Conservation (phyloP, 371 early-diverging fungal genomes). For the Actinomucor elegans region DNA sequence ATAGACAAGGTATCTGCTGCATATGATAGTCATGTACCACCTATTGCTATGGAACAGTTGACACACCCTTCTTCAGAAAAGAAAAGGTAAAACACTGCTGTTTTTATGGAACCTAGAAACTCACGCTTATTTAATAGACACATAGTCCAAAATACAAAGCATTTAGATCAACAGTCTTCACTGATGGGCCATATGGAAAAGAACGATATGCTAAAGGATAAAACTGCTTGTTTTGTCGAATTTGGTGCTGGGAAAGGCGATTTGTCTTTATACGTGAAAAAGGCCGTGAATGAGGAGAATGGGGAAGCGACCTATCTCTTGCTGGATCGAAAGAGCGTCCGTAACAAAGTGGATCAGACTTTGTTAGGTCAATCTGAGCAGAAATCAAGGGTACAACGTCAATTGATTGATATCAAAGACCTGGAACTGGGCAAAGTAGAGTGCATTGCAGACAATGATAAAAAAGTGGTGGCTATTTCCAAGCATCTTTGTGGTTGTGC, state of each 20-base stretch:
- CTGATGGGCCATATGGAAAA: conserved; percentile 76
- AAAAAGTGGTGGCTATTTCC: conserved; percentile 70
- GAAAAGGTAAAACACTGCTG: conserved; percentile 50
- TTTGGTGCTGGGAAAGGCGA: conserved; percentile 86
- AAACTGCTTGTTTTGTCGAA: conserved; percentile 67
- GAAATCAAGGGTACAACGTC: conserved; percentile 58
- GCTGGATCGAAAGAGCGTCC: conserved; percentile 78
- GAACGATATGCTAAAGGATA: conserved; percentile 57
- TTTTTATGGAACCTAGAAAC: not conserved
- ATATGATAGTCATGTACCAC: conserved; percentile 37
- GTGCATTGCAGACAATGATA: conserved; percentile 33
- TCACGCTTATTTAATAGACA: conserved; percentile 20
- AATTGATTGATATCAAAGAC: conserved; percentile 84
- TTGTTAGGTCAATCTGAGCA: conserved; percentile 33
- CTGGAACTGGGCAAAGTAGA: conserved; percentile 57
- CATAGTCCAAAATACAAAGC: conserved; percentile 53
- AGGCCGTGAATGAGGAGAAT: conserved; percentile 55
- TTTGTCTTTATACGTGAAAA: conserved; percentile 57
- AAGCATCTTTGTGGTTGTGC: conserved; percentile 95
- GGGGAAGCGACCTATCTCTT: conserved; percentile 64
- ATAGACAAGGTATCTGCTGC: conserved; percentile 49
- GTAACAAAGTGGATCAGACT: conserved; percentile 63
- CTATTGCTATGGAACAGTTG: conserved; percentile 43
- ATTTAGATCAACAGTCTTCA: conserved; percentile 77
- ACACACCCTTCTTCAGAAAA: conserved; percentile 52